Base-by-base conservation (phyloP, 1,284 basidiomycete genomes). In the Hymenochaete sp. region DNA sequence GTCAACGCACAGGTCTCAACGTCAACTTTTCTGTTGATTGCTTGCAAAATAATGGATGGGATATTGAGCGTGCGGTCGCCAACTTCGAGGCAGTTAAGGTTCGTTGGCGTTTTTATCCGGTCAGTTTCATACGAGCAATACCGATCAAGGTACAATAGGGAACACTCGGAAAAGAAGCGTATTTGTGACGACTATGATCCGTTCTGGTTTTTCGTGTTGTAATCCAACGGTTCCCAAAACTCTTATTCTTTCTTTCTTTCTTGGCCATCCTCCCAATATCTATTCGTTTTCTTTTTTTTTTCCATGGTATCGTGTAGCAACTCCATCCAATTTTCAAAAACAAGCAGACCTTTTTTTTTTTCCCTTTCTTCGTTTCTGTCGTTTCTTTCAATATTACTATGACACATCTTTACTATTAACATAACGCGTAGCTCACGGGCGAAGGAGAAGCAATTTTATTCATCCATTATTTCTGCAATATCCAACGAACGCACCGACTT, bases 31-130 rank as follows among this genome's bases (percentile, higher is more conserved):
- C 87, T 0, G 67, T 81, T n/a, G 82, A 93, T 51, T 93, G 91
- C 59, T 63, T 95, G 48, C 69, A 75, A 53, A 78, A 77, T 46
- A 93, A 92, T 57, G 77, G 67, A 10, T 95, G 90, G 90, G 76
- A 90, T 58, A 53, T 85, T 32, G 77, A 79, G 32, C 70, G 72
- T 48, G 91, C 91, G 0, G 59, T 89, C 29, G 71, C 71, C 43
- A 93, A 93, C 58, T 95, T 90, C 61, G 77, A 88, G 56, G 73
- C 84, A 57, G 84, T 88, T 56, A 84, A 84, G 75, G 82, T 83
- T 54, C 50, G 72, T 42, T 24, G 8, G 21, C n/a, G 28, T 37
- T 24, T 39, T 28, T 27, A 19, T 11, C 18, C 21, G 19, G 22
- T 4, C 31, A 14, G 16, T 42, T 9, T 14, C 28, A 31, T 31